Base-by-base conservation (phyloP, 192 early-diverging fungal species). In the Coemansia sp. region DNA sequence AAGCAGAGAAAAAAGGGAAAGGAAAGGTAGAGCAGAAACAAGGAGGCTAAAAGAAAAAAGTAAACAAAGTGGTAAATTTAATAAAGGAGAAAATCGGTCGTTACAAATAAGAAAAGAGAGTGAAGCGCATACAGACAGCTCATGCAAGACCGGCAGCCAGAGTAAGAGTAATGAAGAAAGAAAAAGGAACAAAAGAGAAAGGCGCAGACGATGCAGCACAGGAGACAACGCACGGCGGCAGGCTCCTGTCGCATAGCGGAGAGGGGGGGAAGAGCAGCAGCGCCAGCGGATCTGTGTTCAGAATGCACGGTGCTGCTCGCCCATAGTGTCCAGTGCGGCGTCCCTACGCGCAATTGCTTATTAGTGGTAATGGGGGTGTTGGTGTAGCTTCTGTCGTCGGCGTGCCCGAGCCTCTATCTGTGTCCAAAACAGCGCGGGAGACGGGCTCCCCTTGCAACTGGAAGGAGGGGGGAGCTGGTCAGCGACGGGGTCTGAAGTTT, bases 401-500 rank as follows among this genome's bases (percentile, higher is more conserved):
- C 39, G 8, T 42, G 39, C 39, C 11, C 14, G 39, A 16, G 39
- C 39, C 49, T 51, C 49, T 27, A 51, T 51, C 49, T n/a, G n/a
- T n/a, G n/a, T n/a, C n/a, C n/a, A n/a, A n/a, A n/a, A n/a, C n/a
- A n/a, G n/a, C n/a, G n/a, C n/a, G n/a, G n/a, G n/a, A n/a, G n/a
- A n/a, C n/a, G n/a, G n/a, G n/a, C 8, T 19, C 22, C 7, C 20
- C 23, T 32, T n/a, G n/a, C n/a, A n/a, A n/a, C n/a, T n/a, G n/a
- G n/a, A n/a, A n/a, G n/a, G n/a, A n/a, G n/a, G n/a, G n/a, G n/a
- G n/a, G n/a, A n/a, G n/a, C 27, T 32, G 47, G 2, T 39, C 56
- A 78, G 75, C 75, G 75, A 32, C 68, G 54, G 5, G 75, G 71
- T 32, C 55, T 67, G 66, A 69, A 78, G 62, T 78, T 71, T 22